Conservation (phyloP, 352 stramenopile species). For the Pythium oligandrum region DNA sequence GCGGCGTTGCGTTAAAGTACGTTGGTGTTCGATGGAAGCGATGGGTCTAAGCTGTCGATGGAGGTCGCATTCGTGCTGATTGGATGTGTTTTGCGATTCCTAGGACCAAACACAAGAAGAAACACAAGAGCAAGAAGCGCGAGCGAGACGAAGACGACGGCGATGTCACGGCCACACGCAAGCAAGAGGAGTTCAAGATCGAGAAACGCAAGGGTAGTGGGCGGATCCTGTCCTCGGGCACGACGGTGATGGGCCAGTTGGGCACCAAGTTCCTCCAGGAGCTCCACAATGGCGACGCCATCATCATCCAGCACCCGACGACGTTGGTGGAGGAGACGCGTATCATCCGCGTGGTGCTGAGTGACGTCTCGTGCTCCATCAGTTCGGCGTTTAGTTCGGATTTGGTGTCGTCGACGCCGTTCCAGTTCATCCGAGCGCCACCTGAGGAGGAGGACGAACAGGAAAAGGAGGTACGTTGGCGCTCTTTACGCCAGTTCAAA, state of each 20-base stretch:
- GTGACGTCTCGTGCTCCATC: slow-evolving; percentile 79
- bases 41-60: no score
- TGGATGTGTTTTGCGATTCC: slow-evolving; percentile 2
- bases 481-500: no score
- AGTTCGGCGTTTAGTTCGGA: slow-evolving; percentile 88
- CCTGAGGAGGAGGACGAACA: slow-evolving; percentile 45
- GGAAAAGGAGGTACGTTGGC: slow-evolving; percentile 25
- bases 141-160: slow-evolving; percentile 20
- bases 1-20: slow-evolving; percentile 77
- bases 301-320: slow-evolving; percentile 87
- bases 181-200: slow-evolving; percentile 51
- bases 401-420: slow-evolving; percentile 83
- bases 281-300: slow-evolving; percentile 72
- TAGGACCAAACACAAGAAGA: slow-evolving; percentile 38
- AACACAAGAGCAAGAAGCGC: slow-evolving; percentile 54
- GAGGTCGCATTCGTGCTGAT: slow-evolving; percentile 4
- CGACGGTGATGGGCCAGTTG: slow-evolving; percentile 80
- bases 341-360: slow-evolving; percentile 90
- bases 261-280: slow-evolving; percentile 83
- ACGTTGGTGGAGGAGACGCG: slow-evolving; percentile 81
- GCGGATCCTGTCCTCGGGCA: slow-evolving; percentile 83
- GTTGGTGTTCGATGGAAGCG: slow-evolving; percentile 18
- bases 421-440: slow-evolving; percentile 86
- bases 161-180: slow-evolving; percentile 15
- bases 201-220: slow-evolving; percentile 74